Evolutionary conservation across 225 moss, liverwort and hornwort species (phyloP), one percentile per base, ranked within the genome.

Genomic region (Bryum argenteum): DNA sequence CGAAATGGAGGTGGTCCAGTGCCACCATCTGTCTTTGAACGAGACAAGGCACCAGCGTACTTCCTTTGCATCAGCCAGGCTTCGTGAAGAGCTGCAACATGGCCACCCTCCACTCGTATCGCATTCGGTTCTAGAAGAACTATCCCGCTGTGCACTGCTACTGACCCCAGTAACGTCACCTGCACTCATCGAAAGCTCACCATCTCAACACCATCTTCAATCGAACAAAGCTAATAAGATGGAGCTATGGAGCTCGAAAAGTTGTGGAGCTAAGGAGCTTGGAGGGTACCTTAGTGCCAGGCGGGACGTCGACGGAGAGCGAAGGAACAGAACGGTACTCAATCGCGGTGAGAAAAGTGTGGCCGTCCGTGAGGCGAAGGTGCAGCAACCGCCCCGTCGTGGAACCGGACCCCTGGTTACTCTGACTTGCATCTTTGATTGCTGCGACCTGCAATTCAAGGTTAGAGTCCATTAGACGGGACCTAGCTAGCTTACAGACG

Each of bases 21-120:
- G 53, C 38, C 83, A 69, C 86, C 88, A 65, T 90, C 89, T 40
- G 85, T 69, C 60, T 82, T 81, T 76, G 80, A 71, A 63, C 91
- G 87, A 58, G 91, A 79, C 61, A 94, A 79, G 61, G 89, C 79
- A 61, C 97, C 97, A 11, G 92, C 87, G 67, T 94, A 97, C 69
- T 97, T 97, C 66, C 89, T 84, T 74, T 92, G 89, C 84, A 93
- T 88, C 38, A 88, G 76, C 97, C 97, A 97, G 61, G 89, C 90
- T 77, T 97, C 97, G 65, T 92, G 86, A 28, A 97, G 81, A 9
- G 82, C 86, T 84, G 87, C 87, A 62, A 97, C 97, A 77, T 90
- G 90, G 24, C 97, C 97, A 9, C 94, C 97, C 42, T 91, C 78
- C 23, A 92, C 79, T 56, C 86, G 77, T 60, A 97, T 83, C 57